Base-by-base conservation (phyloP, 1,139 yeast genomes). In the Wickerhamomyces sp. region DNA sequence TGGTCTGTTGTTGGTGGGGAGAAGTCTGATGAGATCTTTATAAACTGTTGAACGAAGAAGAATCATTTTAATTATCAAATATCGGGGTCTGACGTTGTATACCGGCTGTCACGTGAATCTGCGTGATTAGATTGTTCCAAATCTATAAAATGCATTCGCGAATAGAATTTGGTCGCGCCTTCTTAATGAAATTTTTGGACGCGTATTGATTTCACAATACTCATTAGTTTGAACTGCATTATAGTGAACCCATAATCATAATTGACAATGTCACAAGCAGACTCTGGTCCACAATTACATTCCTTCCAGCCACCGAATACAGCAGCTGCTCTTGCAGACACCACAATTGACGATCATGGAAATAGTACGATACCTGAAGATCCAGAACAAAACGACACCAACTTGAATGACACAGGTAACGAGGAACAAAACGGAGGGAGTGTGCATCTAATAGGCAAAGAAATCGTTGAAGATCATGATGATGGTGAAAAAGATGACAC, bases 341-440 rank as follows among this genome's bases (percentile, higher is more conserved):
- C 31, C 19, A 23, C 13, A 3, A 16, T 24, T 23, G 30, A 28
- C n/a, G 26, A 22, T 16, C 12, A 22, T 25, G 13, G 30, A 14
- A 19, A 25, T 17, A 35, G 26, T 19, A 30, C 31, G 17, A 36
- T 22, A 21, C 33, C 30, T 15, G 31, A 35, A 26, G 40, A 38
- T 23, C 39, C 31, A 13, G 33, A 37, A 10, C 30, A 31, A 3
- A 39, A 36, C 4, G 43, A 35, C 7, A 20, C 17, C 13, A 13
- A 36, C 11, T 26, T 28, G n/a, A 19, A 26, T 4, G 28, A 22
- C 13, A 17, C 26, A 16, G 24, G 31, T 16, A 32, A 29, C 20
- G 32, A 26, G 8, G 26, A 20, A 3, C 36, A 39, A 2, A 37
- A 31, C 12, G 35, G 17, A n/a, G 21, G 21, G 3, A 26, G n/a